These are phyloP conservation scores for Blepharisma stoltei DNA, from an alignment of 73 alveolate genomes.

Conservation along the genomic window DNA sequence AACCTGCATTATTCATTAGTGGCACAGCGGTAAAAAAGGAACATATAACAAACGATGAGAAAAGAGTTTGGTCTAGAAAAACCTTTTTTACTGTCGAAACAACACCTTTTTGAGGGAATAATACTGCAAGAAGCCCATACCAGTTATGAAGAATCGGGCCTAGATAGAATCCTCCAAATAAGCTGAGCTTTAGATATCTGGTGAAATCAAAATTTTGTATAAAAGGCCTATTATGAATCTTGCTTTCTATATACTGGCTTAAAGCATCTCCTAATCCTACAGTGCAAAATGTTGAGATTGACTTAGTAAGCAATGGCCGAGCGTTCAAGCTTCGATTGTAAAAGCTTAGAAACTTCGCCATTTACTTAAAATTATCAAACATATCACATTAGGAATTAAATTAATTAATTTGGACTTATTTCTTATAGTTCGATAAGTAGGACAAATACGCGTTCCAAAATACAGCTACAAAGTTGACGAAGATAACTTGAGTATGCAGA, in stretches of 20 bases:
- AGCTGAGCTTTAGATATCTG: background rate
- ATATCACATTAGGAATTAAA: too few species aligned
- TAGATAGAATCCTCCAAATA: background rate
- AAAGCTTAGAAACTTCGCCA: background rate
- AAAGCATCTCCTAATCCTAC: background rate
- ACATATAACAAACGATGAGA: background rate
- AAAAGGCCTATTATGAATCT: background rate
- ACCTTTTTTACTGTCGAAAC: background rate
- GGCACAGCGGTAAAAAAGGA: background rate
- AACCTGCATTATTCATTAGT: background rate
- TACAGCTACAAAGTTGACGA: background rate
- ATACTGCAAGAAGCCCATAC: background rate
- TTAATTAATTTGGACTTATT: background rate
- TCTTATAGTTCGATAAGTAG: background rate
- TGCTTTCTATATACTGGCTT: constrained; percentile 14
- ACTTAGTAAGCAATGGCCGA: constrained; percentile 18
- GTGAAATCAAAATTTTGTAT: background rate
- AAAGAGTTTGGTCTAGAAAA: background rate
- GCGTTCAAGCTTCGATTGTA: background rate
- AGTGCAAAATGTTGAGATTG: background rate
- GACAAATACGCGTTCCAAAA: constrained; percentile 9
- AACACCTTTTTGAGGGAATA: background rate
- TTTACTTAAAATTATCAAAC: too few species aligned
- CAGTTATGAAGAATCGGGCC: background rate
- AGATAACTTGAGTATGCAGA: background rate